Percentiles rank a stretch among this genome's conserved stretches.
Evolutionary conservation across 306 rosid species (phyloP).

Genomic region (Dryas drummondii): DNA sequence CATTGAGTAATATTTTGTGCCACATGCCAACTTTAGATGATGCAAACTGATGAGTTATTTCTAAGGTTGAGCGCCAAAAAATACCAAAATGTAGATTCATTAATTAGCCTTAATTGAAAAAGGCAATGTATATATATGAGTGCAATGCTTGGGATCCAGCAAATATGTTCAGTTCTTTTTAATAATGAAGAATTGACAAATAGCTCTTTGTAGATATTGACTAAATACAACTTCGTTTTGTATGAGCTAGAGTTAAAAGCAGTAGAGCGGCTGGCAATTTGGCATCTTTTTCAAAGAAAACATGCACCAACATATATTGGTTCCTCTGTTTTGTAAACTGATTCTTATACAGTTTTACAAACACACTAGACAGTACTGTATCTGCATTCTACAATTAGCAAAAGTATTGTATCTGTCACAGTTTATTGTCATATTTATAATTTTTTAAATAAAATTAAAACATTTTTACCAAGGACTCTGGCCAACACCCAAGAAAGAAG

Average conservation of each 20-base stretch:
- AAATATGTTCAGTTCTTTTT: neutral
- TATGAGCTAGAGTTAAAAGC: neutral
- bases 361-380: neutral
- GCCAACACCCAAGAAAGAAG: conserved; percentile 1
- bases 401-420: neutral
- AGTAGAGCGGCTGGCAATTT: neutral
- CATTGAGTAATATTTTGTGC: too few relatives aligned
- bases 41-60: neutral
- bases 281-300: neutral
- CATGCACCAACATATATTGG: neutral
- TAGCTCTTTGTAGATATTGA: neutral
- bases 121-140: neutral
- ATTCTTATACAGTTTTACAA: neutral
- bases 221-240: neutral
- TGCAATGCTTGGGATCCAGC: conserved; percentile 13
- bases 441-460: too few relatives aligned
- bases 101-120: neutral
- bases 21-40: too few relatives aligned
- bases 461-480: neutral
- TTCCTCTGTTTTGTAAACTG: neutral
- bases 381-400: neutral
- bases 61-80: neutral
- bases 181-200: neutral
- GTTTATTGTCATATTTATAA: neutral
- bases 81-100: neutral